Evolutionary conservation across 345 rosid genomes (phyloP).

Genomic region (Clausena lansium): DNA sequence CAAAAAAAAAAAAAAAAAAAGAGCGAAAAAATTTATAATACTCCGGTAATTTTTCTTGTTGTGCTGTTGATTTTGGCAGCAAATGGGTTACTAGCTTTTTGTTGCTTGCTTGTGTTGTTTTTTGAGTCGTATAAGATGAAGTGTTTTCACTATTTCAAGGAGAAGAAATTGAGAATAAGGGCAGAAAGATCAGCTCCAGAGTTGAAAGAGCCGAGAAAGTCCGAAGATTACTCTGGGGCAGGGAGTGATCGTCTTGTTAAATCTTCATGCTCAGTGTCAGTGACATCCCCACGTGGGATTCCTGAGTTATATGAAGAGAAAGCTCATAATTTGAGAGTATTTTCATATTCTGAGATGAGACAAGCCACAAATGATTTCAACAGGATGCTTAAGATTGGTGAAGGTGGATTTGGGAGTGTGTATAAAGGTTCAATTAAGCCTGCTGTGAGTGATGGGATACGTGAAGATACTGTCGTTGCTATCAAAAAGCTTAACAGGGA

Average conservation of each 20-base stretch:
- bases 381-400: constrained; percentile 68
- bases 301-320: constrained; percentile 63
- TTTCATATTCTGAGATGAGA: constrained; percentile 66
- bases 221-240: constrained; percentile 19
- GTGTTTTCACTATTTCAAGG: constrained; percentile 58
- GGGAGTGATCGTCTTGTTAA: constrained; percentile 24
- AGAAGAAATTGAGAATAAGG: constrained; percentile 31
- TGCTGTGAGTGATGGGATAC: constrained; percentile 31
- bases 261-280: constrained; percentile 41
- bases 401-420: constrained; percentile 88
- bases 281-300: constrained; percentile 57
- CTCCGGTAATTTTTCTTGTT: no score
- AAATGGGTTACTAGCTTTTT: background rate
- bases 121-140: constrained; percentile 31
- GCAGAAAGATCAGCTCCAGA: constrained; percentile 53
- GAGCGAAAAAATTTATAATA: no score
- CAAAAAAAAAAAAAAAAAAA: no score
- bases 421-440: constrained; percentile 60
- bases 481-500: constrained; percentile 70
- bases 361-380: constrained; percentile 66
- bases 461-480: constrained; percentile 59
- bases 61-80: background rate
- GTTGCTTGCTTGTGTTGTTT: background rate
- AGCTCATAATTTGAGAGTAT: constrained; percentile 62
- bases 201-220: constrained; percentile 24